These are phyloP conservation scores for Geotrichum ghanense DNA, from an alignment of 805 yeast species.

Conservation along the genomic window DNA sequence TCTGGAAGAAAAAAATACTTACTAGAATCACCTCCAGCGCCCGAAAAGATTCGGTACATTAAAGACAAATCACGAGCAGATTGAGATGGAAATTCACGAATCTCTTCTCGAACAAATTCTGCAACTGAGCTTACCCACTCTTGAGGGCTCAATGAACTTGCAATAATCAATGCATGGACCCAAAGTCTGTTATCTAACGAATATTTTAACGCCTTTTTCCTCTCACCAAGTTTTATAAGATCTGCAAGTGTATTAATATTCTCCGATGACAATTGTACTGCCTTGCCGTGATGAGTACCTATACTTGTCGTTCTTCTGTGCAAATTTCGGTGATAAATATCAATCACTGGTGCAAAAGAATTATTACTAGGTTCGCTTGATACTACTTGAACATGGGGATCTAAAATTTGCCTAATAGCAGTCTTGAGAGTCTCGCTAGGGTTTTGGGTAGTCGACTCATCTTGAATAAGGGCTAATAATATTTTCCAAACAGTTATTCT, in stretches of 20 bases:
- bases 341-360: slow-evolving; percentile 1
- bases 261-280: slow-evolving; percentile 10
- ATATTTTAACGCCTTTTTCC: slow-evolving; percentile 50
- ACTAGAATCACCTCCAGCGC: slow-evolving; percentile 40
- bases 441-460: slow-evolving; percentile 17
- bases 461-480: slow-evolving; percentile 25
- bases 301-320: neutral
- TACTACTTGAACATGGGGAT: slow-evolving; percentile 14
- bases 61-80: slow-evolving; percentile 36
- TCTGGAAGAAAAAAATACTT: slow-evolving; percentile 8
- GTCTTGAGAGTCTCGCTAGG: slow-evolving; percentile 10
- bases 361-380: slow-evolving; percentile 2
- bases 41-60: slow-evolving; percentile 52
- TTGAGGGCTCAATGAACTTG: slow-evolving; percentile 55
- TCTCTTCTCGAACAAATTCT: slow-evolving; percentile 41
- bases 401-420: slow-evolving; percentile 17
- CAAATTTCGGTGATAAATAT: neutral
- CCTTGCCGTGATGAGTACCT: neutral
- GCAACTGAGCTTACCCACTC: slow-evolving; percentile 47
- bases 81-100: slow-evolving; percentile 27
- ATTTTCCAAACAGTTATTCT: slow-evolving; percentile 19
- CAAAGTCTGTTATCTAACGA: slow-evolving; percentile 59
- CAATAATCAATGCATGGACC: slow-evolving; percentile 64
- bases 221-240: slow-evolving; percentile 37
- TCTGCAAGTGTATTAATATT: slow-evolving; percentile 13